Base-by-base conservation (phyloP, 805 yeast genomes). In the Kuraishia ogatae region DNA sequence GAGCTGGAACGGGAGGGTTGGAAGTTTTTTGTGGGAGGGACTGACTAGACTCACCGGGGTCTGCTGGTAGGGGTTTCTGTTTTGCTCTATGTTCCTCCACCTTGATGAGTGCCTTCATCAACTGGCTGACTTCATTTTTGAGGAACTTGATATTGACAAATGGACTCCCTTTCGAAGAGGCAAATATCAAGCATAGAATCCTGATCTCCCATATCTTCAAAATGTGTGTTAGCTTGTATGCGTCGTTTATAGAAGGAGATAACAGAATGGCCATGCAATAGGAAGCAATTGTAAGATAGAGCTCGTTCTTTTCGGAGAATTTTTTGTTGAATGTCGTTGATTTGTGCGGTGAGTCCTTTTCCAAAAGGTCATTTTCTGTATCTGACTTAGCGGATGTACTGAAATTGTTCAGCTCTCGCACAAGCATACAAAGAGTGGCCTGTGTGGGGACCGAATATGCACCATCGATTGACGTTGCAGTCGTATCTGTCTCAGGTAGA, bases 171-270 rank as follows among this genome's bases (percentile, higher is more conserved):
- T 11, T 28, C 7, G 20, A 10, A 23, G 48, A n/a, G 8, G 29
- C 48, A 60, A 60, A 62, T 29, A 64, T 52, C 50, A 67, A 53
- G 21, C 59, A 53, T 43, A 62, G 58, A 13, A 69, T 49, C 21
- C 73, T 48, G 7, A 65, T 56, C 51, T 68, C 82, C 66, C 78
- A 78, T 54, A 77, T 72, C 61, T 75, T 71, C 62, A 72, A 78
- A 48, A 75, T 70, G 53, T 74, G 81, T 2, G 78, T 76, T 23
- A 72, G 52, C 22, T 48, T 20, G 49, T 39, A 39, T 28, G 22
- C 49, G 48, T 39, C 52, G 17, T 53, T 52, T 19, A 53, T 13
- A 5, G 49, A 28, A 2, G 69, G 66, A 26, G 65, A 59, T 24
- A 67, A 53, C 10, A 67, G 58, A 20, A 67, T 54, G 24, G 60